These are phyloP conservation scores for Aspergillus calidoustus DNA, from an alignment of 2,329 filamentous ascomycete species.

Conservation along the genomic window DNA sequence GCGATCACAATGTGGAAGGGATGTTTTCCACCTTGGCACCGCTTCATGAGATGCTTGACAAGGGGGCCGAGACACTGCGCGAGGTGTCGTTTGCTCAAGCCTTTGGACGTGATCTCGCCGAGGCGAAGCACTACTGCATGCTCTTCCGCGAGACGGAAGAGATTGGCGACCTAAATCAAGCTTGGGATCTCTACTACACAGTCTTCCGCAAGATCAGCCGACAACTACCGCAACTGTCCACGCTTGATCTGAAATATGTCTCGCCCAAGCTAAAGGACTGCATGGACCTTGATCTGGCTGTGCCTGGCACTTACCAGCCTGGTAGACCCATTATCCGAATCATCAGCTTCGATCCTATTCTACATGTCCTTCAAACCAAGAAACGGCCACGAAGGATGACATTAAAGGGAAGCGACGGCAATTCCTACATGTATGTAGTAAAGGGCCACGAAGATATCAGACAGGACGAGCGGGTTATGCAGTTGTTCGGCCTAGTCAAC, in stretches of 20 bases:
- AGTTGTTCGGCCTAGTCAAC: constrained; percentile 96
- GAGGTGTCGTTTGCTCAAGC: constrained; percentile 98
- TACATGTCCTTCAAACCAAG: constrained; percentile 94
- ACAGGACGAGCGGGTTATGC: constrained; percentile 99
- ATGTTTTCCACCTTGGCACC: constrained; percentile 94
- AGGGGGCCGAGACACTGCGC: constrained; percentile 86
- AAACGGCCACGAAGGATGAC: constrained; percentile 90
- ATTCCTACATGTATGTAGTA: constrained; percentile 82
- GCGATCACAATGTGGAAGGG: constrained; percentile 94
- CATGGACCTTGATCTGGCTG: constrained; percentile 84
- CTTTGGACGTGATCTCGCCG: constrained; percentile 91
- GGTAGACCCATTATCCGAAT: constrained; percentile 81
- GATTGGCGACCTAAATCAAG: constrained; percentile 92
- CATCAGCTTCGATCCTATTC: constrained; percentile 84
- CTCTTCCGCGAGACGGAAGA: constrained; percentile 89
- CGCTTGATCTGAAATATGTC: constrained; percentile 92
- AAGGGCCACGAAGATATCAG: constrained; percentile 99
- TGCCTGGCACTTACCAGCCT: constrained; percentile 93
- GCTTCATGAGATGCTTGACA: constrained; percentile 87
- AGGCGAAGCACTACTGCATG: constrained; percentile 94
- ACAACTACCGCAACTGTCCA: constrained; percentile 90
- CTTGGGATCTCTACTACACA: constrained; percentile 99
- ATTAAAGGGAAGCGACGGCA: constrained; percentile 86
- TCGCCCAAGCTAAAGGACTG: constrained; percentile 90
- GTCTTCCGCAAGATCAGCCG: constrained; percentile 95